These are phyloP conservation scores for Fusarium ambrosium DNA, from an alignment of 2,329 filamentous ascomycete genomes.

Conservation along the genomic window DNA sequence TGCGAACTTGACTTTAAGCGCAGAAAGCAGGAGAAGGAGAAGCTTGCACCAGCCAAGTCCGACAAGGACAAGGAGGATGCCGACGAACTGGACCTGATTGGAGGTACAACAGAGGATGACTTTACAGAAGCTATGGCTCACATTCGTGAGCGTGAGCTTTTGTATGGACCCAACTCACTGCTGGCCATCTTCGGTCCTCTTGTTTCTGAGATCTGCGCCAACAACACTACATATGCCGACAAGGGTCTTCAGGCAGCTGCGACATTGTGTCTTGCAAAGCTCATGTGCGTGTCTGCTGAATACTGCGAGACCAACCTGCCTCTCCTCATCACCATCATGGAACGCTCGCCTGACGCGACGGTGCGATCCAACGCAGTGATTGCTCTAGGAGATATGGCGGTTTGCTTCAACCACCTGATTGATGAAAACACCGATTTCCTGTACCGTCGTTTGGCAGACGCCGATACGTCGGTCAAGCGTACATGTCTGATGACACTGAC, in stretches of 20 bases:
- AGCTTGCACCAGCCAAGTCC: conserved; percentile 64
- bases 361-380: conserved; percentile 97
- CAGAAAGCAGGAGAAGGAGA: conserved; percentile 90
- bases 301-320: conserved; percentile 95
- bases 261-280: conserved; percentile 93
- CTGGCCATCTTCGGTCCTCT: conserved; percentile 92
- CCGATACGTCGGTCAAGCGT: conserved; percentile 90
- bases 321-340: conserved; percentile 97
- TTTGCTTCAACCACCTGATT: conserved; percentile 99
- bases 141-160: conserved; percentile 84
- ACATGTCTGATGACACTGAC: conserved; percentile 99
- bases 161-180: conserved; percentile 86
- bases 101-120: conserved; percentile 94
- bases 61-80: conserved; percentile 74
- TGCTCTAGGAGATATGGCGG: conserved; percentile 97
- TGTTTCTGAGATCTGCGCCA: conserved; percentile 92
- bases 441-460: conserved; percentile 91
- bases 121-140: conserved; percentile 89
- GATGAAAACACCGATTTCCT: conserved; percentile 99
- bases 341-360: conserved; percentile 91
- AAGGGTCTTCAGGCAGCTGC: conserved; percentile 92
- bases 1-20: conserved; percentile 98
- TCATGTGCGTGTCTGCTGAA: conserved; percentile 98
- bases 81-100: conserved; percentile 95
- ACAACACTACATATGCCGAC: conserved; percentile 93